phyloP scores from a whole-genome alignment of 148 eudicot species.

The Vaccinium corymbosum region DNA sequence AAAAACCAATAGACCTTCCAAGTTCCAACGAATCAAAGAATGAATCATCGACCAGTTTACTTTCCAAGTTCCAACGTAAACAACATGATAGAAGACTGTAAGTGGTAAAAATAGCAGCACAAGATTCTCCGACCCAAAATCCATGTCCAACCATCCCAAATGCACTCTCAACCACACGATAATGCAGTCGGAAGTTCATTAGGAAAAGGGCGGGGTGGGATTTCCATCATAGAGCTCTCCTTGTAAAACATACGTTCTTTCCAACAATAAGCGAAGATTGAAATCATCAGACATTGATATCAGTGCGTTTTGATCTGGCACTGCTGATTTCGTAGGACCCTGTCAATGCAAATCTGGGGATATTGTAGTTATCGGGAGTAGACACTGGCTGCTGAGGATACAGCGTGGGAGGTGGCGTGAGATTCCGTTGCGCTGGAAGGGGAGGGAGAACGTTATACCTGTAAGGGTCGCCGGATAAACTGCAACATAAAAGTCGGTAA shows the following conservation, averaged over 20 bases:
- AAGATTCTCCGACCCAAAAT: not conserved
- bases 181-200: not conserved
- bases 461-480: slow-evolving; percentile 57
- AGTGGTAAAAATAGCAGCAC: not conserved
- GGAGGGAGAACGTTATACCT: slow-evolving; percentile 78
- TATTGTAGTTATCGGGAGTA: slow-evolving; percentile 55
- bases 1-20: not conserved
- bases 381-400: slow-evolving; percentile 88
- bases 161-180: not conserved
- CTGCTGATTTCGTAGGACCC: slow-evolving; percentile 51
- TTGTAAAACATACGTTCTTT: not conserved
- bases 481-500: slow-evolving; percentile 26
- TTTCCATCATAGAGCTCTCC: not conserved
- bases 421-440: slow-evolving; percentile 79
- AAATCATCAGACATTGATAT: slow-evolving; percentile 61
- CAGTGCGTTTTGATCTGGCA: slow-evolving; percentile 70
- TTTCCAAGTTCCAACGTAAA: slow-evolving; percentile 2
- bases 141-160: no score
- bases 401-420: slow-evolving; percentile 86
- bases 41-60: slow-evolving; percentile 19
- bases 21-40: slow-evolving; percentile 29
- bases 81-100: not conserved
- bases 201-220: no score
- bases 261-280: not conserved
- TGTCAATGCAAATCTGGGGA: slow-evolving; percentile 53